phyloP scores from a whole-genome alignment of 2,329 filamentous ascomycete genomes.

The Chaetomium olivaceum region DNA sequence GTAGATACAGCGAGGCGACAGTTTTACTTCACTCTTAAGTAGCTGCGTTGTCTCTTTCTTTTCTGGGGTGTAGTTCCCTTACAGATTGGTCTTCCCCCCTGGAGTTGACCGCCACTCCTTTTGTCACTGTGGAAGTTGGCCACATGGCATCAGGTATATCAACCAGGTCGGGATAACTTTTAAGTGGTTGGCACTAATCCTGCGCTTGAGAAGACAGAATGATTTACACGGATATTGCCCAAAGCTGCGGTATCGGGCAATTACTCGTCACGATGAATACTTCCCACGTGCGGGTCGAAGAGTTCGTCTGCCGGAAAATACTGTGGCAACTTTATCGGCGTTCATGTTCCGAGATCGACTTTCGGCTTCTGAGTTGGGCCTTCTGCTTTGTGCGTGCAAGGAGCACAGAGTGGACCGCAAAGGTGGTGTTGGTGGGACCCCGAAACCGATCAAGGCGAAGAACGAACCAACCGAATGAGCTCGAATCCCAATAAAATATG shows the following conservation, averaged over 20 bases:
- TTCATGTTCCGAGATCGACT: conserved; percentile 7
- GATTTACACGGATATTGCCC: neutral
- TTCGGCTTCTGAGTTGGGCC: neutral
- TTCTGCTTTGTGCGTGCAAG: neutral
- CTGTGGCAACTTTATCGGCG: neutral
- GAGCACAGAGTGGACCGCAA: neutral
- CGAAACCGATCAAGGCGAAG: conserved; percentile 25
- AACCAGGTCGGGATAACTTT: neutral
- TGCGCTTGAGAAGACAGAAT: neutral
- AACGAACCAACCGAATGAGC: conserved; percentile 22
- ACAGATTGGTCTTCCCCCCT: neutral
- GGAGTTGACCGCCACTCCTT: neutral
- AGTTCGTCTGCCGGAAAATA: neutral
- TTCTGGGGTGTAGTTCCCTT: neutral
- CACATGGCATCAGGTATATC: neutral
- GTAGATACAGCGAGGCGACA: neutral
- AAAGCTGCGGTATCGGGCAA: neutral
- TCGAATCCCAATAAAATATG: conserved; percentile 4
- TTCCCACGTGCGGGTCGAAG: neutral
- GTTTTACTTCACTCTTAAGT: neutral
- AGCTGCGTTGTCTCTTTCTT: neutral
- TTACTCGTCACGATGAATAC: neutral
- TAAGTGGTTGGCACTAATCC: neutral
- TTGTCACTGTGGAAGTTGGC: neutral
- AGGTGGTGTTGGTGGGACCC: conserved; percentile 17